Conservation (phyloP, 108 stramenopile species). For the Pseudonitzschia pungens region DNA sequence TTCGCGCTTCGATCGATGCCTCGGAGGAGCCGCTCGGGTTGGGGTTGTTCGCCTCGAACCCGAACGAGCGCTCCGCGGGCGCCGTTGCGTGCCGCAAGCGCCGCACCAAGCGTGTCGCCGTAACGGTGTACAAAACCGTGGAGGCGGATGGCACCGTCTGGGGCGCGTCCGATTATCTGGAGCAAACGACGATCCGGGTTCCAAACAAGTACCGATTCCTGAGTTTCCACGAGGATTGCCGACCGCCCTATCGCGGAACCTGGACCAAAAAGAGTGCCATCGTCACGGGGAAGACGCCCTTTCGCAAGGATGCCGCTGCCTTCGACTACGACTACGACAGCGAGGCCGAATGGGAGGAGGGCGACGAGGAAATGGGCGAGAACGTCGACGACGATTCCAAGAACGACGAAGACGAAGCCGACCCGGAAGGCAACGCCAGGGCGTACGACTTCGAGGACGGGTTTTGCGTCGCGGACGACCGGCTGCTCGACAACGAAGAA, state of each 20-base stretch:
- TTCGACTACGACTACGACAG: constrained; percentile 89
- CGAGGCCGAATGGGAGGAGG: constrained; percentile 93
- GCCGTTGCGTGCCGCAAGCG: constrained; percentile 36
- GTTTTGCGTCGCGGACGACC: constrained; percentile 76
- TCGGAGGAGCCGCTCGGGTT: neutral
- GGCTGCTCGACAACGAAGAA: constrained; percentile 54
- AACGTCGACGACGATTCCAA: constrained; percentile 65
- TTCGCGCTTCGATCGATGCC: constrained; percentile 45
- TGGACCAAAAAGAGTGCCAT: constrained; percentile 81
- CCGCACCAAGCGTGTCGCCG: constrained; percentile 24
- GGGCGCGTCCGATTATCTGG: constrained; percentile 66
- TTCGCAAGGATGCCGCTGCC: constrained; percentile 61
- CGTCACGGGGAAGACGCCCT: constrained; percentile 74
- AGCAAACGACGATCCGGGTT: constrained; percentile 59
- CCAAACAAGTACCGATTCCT: constrained; percentile 81
- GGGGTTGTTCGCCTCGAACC: constrained; percentile 17
- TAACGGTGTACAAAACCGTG: constrained; percentile 43
- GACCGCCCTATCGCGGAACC: constrained; percentile 88
- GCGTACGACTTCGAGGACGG: constrained; percentile 68
- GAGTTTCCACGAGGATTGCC: constrained; percentile 79
- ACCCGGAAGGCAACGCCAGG: constrained; percentile 52
- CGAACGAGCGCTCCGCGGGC: constrained; percentile 22
- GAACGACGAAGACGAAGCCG: constrained; percentile 70
- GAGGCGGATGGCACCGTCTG: constrained; percentile 25
- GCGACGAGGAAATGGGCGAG: constrained; percentile 83